Base-by-base conservation (phyloP, 148 eudicot genomes). In the Nepenthes gracilis region DNA sequence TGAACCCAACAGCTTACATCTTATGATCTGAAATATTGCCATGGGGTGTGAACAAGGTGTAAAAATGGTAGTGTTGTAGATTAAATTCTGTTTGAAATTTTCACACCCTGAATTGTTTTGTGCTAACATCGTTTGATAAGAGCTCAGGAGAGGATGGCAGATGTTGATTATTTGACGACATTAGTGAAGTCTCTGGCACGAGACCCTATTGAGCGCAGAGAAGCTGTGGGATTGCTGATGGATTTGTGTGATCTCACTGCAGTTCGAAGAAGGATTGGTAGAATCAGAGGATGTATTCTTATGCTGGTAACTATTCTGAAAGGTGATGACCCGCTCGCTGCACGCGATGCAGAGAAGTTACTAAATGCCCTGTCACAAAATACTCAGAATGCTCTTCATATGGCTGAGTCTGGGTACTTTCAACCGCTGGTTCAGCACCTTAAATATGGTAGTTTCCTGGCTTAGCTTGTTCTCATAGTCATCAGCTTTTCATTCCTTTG, bases 361-460 rank as follows among this genome's bases (percentile, higher is more conserved):
- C 64, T 93, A 43, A 67, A 43, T 74, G 67, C 77, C 60, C 77
- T 93, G 64, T 84, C 96, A 15, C 64, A 71, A 64, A 86, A 84
- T 66, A 77, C 95, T 47, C 98, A 93, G 56, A 85, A 88, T 81
- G 98, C 88, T 67, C 96, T 93, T 72, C 87, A 83, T 60, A 93
- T 93, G 94, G 95, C 98, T 12, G 96, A 93, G 78, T 85, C 98
- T 43, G 96, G 87, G 61, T 88, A 88, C 59, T 88, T 88, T 72
- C 83, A 65, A 70, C 98, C 98, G 60, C 61, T 93, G 35, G 73
- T 86, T 33, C 81, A 82, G 14, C 89, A 86, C 73, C 82, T 93
- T 1, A 82, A 69, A 43, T 80, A 88, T 80, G 98, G 98, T 93
- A 86, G 51, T 7, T 23, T 9, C 35, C 47, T 35, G 40, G 35